A percentile compares a stretch with the other conserved stretches of the same genome.
Evolutionary conservation across 208 protist species (phyloP).

Genomic region (Trichomonas tenax): DNA sequence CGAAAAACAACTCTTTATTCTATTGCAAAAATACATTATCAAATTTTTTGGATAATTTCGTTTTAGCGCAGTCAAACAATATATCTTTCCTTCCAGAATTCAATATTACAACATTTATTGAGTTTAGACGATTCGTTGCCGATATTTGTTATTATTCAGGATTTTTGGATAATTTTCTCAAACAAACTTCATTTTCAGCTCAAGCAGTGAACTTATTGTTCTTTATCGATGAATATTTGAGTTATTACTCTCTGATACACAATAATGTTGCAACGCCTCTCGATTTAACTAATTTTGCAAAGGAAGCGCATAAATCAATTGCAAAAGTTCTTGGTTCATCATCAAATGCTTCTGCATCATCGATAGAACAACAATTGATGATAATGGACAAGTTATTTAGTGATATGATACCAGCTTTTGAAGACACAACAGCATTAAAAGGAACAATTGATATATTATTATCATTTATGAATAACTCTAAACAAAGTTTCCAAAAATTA

Average conservation of each 20-base stretch:
- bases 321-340: neutral
- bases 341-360: neutral
- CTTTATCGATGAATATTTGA: neutral
- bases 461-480: neutral
- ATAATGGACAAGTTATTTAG: neutral
- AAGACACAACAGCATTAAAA: neutral
- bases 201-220: neutral
- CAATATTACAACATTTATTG: neutral
- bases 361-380: neutral
- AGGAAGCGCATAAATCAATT: neutral
- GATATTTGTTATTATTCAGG: neutral
- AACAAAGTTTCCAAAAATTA: neutral
- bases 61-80: neutral
- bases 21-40: neutral
- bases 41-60: neutral
- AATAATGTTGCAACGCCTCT: neutral
- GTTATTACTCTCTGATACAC: neutral
- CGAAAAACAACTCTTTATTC: neutral
- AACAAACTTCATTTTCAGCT: neutral
- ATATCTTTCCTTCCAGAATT: neutral
- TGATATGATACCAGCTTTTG: neutral
- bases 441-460: neutral
- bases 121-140: neutral
- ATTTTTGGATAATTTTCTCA: neutral
- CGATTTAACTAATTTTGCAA: neutral